These are phyloP conservation scores for Solanum virginianum DNA, from an alignment of 257 asterid genomes.

Conservation along the genomic window DNA sequence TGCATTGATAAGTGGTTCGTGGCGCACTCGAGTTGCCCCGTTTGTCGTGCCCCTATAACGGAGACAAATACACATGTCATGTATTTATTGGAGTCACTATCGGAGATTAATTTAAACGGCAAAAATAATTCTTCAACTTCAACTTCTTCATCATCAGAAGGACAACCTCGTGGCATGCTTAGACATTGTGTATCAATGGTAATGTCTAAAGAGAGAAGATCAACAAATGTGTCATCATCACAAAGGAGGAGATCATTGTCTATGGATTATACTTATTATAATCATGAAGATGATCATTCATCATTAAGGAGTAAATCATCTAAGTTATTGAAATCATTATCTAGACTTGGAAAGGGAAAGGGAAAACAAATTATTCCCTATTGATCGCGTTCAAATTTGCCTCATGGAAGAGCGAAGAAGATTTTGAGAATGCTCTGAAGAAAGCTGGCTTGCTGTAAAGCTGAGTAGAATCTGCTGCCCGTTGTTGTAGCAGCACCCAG, in stretches of 20 bases:
- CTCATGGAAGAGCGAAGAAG: conserved; percentile 35
- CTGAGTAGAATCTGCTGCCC: not conserved
- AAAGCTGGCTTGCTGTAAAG: conserved; percentile 47
- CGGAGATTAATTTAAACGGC: not conserved
- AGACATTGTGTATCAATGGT: conserved; percentile 21
- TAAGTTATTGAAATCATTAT: not conserved
- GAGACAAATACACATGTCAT: not conserved
- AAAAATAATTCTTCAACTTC: not conserved
- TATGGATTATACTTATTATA: conserved; percentile 18
- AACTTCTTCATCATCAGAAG: not conserved
- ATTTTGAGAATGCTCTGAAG: conserved; percentile 43
- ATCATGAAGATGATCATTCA: not conserved
- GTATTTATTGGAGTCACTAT: not conserved
- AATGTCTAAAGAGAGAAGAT: conserved; percentile 9
- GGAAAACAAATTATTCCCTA: not conserved
- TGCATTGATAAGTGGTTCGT: not conserved
- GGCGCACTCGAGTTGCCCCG: not conserved
- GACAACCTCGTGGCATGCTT: conserved; percentile 1
- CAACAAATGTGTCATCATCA: not conserved
- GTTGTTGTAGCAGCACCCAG: not conserved
- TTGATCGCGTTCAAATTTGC: not conserved
- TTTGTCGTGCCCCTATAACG: not conserved
- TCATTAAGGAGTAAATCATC: not conserved
- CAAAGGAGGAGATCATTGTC: conserved; percentile 42
- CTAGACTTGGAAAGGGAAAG: not conserved